Percentiles rank a stretch among this genome's conserved stretches.
phyloP scores from a whole-genome alignment of 169 alveolate genomes.

The Cryptosporidium xiaoi region DNA sequence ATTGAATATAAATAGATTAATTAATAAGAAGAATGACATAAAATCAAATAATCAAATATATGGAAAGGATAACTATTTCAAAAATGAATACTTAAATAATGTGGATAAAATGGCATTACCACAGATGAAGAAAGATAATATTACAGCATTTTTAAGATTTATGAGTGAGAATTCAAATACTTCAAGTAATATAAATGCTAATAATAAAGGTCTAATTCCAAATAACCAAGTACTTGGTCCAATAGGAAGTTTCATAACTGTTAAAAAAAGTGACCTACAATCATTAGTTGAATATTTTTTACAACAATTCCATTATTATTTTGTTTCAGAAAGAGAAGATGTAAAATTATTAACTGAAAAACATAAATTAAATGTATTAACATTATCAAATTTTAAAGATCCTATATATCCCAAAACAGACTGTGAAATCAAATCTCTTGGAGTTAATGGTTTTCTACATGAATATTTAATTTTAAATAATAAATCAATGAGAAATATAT shows the following conservation, averaged over 20 bases:
- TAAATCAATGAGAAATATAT: slow-evolving; percentile 32
- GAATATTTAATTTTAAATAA: slow-evolving; percentile 23
- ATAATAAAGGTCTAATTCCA: slow-evolving; percentile 4
- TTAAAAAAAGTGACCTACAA: slow-evolving; percentile 14
- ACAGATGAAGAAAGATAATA: slow-evolving; percentile 13
- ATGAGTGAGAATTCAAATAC: background rate
- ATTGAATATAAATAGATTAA: background rate
- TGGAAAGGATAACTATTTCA: background rate
- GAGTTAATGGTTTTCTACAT: slow-evolving; percentile 54
- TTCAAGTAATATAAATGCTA: background rate
- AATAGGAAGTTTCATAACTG: slow-evolving; percentile 46
- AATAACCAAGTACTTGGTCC: slow-evolving; percentile 44
- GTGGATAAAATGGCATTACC: slow-evolving; percentile 24
- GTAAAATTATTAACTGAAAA: slow-evolving; percentile 51
- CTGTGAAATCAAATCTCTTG: slow-evolving; percentile 21
- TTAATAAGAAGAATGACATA: background rate
- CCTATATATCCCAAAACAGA: slow-evolving; percentile 62
- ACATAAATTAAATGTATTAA: slow-evolving; percentile 48
- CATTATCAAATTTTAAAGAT: slow-evolving; percentile 17
- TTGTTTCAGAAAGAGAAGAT: slow-evolving; percentile 60
- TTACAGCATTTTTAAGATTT: slow-evolving; percentile 3
- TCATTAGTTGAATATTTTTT: slow-evolving; percentile 33
- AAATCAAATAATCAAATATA: background rate
- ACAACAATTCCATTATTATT: slow-evolving; percentile 65
- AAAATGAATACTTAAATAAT: slow-evolving; percentile 26